Conservation (phyloP, 305 asterid species). For the Withania somnifera region DNA sequence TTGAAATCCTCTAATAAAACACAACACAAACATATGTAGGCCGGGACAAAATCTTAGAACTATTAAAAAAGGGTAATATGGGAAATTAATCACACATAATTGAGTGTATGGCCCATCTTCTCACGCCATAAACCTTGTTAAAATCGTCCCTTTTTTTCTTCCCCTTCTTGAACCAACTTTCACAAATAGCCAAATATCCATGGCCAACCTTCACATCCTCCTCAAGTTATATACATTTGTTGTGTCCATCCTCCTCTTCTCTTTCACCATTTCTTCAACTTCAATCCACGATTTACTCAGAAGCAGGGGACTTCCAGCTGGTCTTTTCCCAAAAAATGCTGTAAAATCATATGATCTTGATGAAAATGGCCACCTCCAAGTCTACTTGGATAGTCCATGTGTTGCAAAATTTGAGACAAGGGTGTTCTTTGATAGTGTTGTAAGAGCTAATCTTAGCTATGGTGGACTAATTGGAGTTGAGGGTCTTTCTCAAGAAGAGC, state of each 20-base stretch:
- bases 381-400: constrained; percentile 61
- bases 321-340: constrained; percentile 71
- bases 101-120: constrained; percentile 28
- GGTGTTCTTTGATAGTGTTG: constrained; percentile 58
- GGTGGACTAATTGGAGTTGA: constrained; percentile 73
- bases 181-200: constrained; percentile 14
- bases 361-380: constrained; percentile 42
- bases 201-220: constrained; percentile 18
- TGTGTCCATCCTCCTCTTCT: constrained; percentile 11
- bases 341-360: constrained; percentile 47
- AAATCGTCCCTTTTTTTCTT: constrained; percentile 15
- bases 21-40: background rate
- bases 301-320: constrained; percentile 68
- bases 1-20: background rate
- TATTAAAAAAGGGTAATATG: constrained; percentile 12
- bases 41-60: background rate
- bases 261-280: constrained; percentile 5
- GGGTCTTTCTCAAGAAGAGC: constrained; percentile 82
- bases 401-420: constrained; percentile 62
- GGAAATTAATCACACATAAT: constrained; percentile 10
- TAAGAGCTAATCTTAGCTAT: constrained; percentile 65
- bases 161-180: background rate
- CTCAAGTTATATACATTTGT: constrained; percentile 7
- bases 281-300: constrained; percentile 57
- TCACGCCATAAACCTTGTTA: constrained; percentile 30